Percentiles rank a stretch among this genome's conserved stretches.
phyloP scores from a whole-genome alignment of 108 stramenopile genomes.

The Conticribra guillardii region DNA sequence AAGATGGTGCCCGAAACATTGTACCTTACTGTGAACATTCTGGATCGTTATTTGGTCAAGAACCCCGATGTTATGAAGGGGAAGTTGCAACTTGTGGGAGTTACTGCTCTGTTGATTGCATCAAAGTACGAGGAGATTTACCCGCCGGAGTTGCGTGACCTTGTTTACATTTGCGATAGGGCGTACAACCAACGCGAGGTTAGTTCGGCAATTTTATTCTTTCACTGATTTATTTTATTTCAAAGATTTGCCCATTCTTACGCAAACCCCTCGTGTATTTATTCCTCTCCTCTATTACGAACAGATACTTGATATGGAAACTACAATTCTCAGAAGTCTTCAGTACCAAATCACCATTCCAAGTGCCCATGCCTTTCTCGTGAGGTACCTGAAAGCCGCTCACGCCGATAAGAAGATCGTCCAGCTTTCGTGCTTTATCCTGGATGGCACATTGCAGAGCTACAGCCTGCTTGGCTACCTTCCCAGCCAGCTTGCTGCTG shows the following conservation, averaged over 20 bases:
- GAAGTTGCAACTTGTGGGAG: slow-evolving; percentile 97
- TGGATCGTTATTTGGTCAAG: slow-evolving; percentile 92
- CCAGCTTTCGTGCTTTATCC: slow-evolving; percentile 84
- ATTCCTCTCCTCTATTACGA: neutral
- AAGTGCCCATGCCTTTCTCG: slow-evolving; percentile 89
- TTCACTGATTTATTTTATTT: neutral
- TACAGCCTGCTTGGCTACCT: slow-evolving; percentile 82
- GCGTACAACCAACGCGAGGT: slow-evolving; percentile 92
- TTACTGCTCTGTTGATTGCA: slow-evolving; percentile 95
- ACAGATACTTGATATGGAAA: slow-evolving; percentile 93
- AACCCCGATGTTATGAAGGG: slow-evolving; percentile 71
- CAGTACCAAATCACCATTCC: slow-evolving; percentile 88
- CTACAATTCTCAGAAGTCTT: slow-evolving; percentile 78
- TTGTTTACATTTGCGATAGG: slow-evolving; percentile 96
- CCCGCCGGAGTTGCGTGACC: slow-evolving; percentile 95
- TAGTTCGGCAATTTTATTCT: neutral
- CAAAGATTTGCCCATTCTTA: neutral
- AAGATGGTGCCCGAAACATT: slow-evolving; percentile 96
- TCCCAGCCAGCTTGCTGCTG: slow-evolving; percentile 89
- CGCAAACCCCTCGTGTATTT: neutral
- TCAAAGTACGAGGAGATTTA: slow-evolving; percentile 99
- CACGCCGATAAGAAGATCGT: slow-evolving; percentile 84
- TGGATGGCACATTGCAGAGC: slow-evolving; percentile 91
- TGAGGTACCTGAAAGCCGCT: slow-evolving; percentile 92
- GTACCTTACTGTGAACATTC: slow-evolving; percentile 96